Evolutionary conservation across 2,329 filamentous ascomycete species (phyloP).

Genomic region (Aureobasidium vineae): DNA sequence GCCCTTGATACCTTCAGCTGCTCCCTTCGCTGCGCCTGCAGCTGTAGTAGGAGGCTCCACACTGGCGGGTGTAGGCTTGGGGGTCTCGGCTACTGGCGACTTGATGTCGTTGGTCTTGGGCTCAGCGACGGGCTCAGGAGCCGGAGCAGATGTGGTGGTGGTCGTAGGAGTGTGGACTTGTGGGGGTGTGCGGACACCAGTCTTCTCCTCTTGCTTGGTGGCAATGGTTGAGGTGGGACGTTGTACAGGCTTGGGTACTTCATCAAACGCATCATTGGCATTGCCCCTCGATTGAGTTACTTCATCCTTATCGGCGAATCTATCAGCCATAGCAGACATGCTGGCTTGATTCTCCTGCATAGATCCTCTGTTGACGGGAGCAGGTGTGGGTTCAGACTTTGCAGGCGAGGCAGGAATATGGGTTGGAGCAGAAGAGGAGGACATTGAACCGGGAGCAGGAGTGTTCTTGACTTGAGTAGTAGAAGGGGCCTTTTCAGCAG

Average conservation of each 20-base stretch:
- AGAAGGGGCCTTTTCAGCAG: constrained; percentile 63
- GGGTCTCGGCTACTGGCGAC: constrained; percentile 28
- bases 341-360: constrained; percentile 85
- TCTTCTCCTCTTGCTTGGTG: constrained; percentile 44
- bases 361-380: constrained; percentile 47
- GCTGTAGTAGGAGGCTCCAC: constrained; percentile 28
- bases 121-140: constrained; percentile 31
- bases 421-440: constrained; percentile 29
- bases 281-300: constrained; percentile 59
- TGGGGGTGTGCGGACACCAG: constrained; percentile 36
- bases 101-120: constrained; percentile 24
- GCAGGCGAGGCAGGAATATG: constrained; percentile 45
- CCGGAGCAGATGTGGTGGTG: constrained; percentile 35
- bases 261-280: constrained; percentile 81
- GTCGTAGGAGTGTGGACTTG: constrained; percentile 32
- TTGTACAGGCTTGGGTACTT: constrained; percentile 72
- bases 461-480: constrained; percentile 39
- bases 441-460: constrained; percentile 32
- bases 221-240: constrained; percentile 47
- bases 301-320: constrained; percentile 71
- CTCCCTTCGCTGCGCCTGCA: constrained; percentile 42
- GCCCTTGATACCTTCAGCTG: constrained; percentile 58
- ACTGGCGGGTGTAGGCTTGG: constrained; percentile 18
- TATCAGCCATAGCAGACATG: constrained; percentile 79
- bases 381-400: constrained; percentile 48